phyloP scores from a whole-genome alignment of 169 alveolate genomes.

The Plasmodium gallinaceum region DNA sequence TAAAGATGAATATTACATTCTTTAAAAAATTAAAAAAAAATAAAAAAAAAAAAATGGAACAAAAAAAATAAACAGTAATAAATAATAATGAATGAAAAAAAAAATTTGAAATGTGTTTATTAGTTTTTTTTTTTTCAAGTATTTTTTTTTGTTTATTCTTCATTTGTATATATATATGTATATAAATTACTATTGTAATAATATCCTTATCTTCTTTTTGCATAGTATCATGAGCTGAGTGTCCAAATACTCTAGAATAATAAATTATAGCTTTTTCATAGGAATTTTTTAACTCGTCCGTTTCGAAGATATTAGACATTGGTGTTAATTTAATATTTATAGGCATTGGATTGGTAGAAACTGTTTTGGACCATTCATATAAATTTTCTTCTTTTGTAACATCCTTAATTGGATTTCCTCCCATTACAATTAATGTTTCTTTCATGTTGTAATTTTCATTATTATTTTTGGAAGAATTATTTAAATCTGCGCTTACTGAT shows the following conservation, averaged over 20 bases:
- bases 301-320: slow-evolving; percentile 51
- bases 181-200: slow-evolving; percentile 27
- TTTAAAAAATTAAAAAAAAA: no score
- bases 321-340: slow-evolving; percentile 80
- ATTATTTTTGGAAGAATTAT: slow-evolving; percentile 25
- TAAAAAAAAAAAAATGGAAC: no score
- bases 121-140: neutral
- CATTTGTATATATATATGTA: neutral
- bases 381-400: slow-evolving; percentile 82
- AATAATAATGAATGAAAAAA: no score
- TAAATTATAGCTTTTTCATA: slow-evolving; percentile 84
- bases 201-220: slow-evolving; percentile 73
- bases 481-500: slow-evolving; percentile 19
- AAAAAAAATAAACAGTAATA: neutral
- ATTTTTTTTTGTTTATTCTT: neutral
- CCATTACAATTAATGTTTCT: slow-evolving; percentile 82
- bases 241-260: slow-evolving; percentile 85
- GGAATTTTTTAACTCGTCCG: slow-evolving; percentile 68
- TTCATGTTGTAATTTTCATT: slow-evolving; percentile 66
- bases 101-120: neutral
- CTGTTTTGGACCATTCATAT: slow-evolving; percentile 82
- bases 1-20: no score
- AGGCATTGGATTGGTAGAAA: slow-evolving; percentile 85
- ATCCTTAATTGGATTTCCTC: slow-evolving; percentile 86
- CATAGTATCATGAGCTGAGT: slow-evolving; percentile 78